Conservation (phyloP, 2,329 filamentous ascomycete genomes). For the Coniochaeta sp. region DNA sequence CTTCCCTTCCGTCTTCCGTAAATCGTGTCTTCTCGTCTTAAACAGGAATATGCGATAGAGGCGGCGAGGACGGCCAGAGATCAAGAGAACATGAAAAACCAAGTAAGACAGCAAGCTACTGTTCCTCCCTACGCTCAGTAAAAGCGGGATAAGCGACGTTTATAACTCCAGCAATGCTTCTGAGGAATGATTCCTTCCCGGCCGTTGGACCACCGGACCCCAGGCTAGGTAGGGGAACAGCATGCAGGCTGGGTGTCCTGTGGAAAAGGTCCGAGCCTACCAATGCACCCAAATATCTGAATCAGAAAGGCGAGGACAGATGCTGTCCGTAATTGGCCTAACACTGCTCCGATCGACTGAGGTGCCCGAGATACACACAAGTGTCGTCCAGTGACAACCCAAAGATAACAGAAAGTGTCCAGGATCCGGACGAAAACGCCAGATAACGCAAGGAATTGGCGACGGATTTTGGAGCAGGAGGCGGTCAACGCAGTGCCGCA, state of each 20-base stretch:
- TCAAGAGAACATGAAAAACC: not conserved
- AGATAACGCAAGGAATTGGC: not conserved
- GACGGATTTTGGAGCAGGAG: not conserved
- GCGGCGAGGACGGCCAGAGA: not conserved
- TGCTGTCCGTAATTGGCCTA: not conserved
- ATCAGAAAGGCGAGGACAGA: not conserved
- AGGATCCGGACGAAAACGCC: not conserved
- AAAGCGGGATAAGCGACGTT: not conserved
- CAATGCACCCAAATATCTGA: not conserved
- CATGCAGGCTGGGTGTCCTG: not conserved
- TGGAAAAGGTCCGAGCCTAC: not conserved
- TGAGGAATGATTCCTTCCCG: not conserved
- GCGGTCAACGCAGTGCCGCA: not conserved
- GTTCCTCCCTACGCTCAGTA: not conserved
- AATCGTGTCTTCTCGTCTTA: not conserved
- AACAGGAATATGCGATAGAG: not conserved
- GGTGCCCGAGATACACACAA: not conserved
- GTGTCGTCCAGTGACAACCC: not conserved
- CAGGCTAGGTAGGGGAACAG: too few relatives aligned
- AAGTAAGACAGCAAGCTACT: not conserved
- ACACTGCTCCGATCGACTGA: not conserved
- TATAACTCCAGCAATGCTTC: not conserved
- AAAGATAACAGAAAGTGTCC: slow-evolving; percentile 1
- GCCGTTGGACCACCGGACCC: not conserved
- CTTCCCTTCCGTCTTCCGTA: not conserved